These are phyloP conservation scores for Verticillium nonalfalfae DNA, from an alignment of 2,329 filamentous ascomycete genomes.

Conservation along the genomic window DNA sequence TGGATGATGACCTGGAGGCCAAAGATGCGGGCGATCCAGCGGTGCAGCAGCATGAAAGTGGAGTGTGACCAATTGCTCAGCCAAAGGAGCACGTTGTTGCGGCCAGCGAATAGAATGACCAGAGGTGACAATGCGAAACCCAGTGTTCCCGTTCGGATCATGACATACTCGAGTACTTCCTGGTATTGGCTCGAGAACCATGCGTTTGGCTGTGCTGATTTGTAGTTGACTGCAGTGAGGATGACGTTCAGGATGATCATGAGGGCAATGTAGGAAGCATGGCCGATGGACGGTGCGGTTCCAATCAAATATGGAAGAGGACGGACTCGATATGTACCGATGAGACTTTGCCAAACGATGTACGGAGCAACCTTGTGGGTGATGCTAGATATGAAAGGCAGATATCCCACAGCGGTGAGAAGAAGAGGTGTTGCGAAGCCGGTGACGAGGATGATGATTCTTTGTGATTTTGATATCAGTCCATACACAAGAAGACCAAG, in stretches of 20 bases:
- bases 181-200: constrained; percentile 14
- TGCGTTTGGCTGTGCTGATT: constrained; percentile 12
- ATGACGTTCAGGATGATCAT: constrained; percentile 22
- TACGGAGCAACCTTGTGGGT: constrained; percentile 19
- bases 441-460: not conserved
- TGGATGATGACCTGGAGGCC: constrained; percentile 33
- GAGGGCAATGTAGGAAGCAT: constrained; percentile 25
- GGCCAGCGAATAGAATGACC: constrained; percentile 26
- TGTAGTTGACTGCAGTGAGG: constrained; percentile 17
- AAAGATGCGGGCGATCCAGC: constrained; percentile 34
- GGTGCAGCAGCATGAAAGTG: constrained; percentile 36
- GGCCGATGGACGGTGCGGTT: constrained; percentile 28
- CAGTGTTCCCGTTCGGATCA: constrained; percentile 26
- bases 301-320: constrained; percentile 24
- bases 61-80: constrained; percentile 35
- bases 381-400: not conserved
- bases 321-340: constrained; percentile 22
- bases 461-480: not conserved
- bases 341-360: constrained; percentile 21
- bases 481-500: not conserved
- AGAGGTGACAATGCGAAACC: constrained; percentile 25
- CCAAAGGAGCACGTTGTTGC: constrained; percentile 35
- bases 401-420: not conserved
- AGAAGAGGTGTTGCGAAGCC: not conserved
- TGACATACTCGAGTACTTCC: constrained; percentile 20